phyloP scores from a whole-genome alignment of 345 rosid genomes.

The Populus pruinosa region DNA sequence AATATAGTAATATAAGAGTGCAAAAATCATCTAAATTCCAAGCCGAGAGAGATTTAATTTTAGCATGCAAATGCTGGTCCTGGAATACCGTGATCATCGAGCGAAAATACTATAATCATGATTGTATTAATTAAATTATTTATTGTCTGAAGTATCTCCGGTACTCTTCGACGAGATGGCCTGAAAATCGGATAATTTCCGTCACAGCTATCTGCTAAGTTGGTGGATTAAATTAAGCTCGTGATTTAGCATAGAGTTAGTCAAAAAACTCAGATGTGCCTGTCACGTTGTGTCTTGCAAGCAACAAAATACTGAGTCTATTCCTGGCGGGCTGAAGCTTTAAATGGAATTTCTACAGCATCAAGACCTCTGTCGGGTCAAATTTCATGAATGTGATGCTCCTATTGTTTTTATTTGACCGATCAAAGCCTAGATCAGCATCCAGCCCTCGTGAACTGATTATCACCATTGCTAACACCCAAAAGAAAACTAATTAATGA shows the following conservation, averaged over 20 bases:
- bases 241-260: not conserved
- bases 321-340: not conserved
- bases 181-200: not conserved
- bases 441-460: too few species aligned
- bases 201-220: too few species aligned
- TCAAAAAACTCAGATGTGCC: not conserved
- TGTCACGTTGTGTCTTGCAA: not conserved
- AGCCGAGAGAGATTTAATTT: too few species aligned
- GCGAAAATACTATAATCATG: too few species aligned
- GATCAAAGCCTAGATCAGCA: too few species aligned
- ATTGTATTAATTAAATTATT: not conserved
- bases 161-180: not conserved
- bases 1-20: too few species aligned
- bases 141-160: not conserved
- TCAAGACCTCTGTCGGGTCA: constrained; percentile 20
- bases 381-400: not conserved
- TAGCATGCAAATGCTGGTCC: too few species aligned
- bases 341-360: constrained; percentile 13
- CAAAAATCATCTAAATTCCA: too few species aligned
- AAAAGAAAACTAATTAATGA: too few species aligned
- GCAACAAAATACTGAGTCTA: not conserved
- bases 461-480: too few species aligned
- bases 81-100: too few species aligned
- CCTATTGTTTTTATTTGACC: too few species aligned
- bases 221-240: not conserved